phyloP scores from a whole-genome alignment of 371 early-diverging fungal genomes.

The Blyttiomyces sp. region DNA sequence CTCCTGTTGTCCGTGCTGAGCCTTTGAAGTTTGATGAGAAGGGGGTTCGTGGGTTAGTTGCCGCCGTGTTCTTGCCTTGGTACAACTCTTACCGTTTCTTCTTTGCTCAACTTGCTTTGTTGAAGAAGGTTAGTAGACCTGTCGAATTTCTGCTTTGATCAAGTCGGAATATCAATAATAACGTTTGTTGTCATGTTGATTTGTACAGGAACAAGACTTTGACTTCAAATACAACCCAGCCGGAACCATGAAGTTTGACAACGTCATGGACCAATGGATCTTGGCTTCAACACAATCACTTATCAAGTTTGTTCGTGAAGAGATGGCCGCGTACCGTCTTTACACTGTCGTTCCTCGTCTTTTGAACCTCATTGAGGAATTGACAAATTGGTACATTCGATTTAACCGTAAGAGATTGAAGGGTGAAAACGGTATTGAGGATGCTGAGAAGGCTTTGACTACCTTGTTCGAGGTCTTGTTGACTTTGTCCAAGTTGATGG shows the following conservation, averaged over 20 bases:
- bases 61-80: conserved; percentile 98
- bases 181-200: not conserved
- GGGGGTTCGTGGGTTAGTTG: conserved; percentile 96
- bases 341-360: conserved; percentile 95
- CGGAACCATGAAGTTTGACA: conserved; percentile 66
- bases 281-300: conserved; percentile 91
- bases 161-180: not conserved
- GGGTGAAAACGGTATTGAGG: conserved; percentile 88
- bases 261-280: conserved; percentile 98
- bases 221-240: conserved; percentile 75
- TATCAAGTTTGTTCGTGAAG: conserved; percentile 84
- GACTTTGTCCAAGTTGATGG: conserved; percentile 90
- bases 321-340: conserved; percentile 94
- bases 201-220: conserved; percentile 61
- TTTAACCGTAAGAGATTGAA: conserved; percentile 98
- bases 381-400: conserved; percentile 99
- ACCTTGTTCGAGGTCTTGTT: conserved; percentile 93
- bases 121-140: too few species aligned
- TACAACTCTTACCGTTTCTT: conserved; percentile 99
- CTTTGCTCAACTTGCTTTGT: conserved; percentile 79
- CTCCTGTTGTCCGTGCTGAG: conserved; percentile 99
- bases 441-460: conserved; percentile 80
- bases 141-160: conserved; percentile 14
- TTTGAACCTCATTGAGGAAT: conserved; percentile 87
- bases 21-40: conserved; percentile 96